Percentiles rank a stretch among this genome's conserved stretches.
Conservation (phyloP, 495 filamentous ascomycete species). For the Podospora conica region DNA sequence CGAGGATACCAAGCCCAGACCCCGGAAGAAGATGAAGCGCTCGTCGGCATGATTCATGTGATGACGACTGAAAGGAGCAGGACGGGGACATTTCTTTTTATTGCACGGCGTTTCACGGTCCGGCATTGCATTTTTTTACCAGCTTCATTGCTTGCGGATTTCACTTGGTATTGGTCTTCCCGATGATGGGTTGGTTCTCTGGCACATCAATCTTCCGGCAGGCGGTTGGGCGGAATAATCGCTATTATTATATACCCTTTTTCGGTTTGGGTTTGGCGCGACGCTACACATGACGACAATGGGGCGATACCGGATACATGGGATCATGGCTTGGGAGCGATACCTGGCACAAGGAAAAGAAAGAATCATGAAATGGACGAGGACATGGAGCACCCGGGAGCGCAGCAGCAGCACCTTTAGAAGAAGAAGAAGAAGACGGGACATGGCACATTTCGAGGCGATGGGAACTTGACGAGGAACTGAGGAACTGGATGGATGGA, state of each 20-base stretch:
- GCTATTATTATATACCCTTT: constrained; percentile 13
- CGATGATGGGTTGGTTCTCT: neutral
- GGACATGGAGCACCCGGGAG: neutral
- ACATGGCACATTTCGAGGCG: neutral
- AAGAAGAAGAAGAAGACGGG: neutral
- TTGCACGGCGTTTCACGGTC: neutral
- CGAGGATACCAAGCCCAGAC: constrained; percentile 22
- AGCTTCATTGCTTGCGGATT: neutral
- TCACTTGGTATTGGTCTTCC: neutral
- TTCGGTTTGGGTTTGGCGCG: neutral
- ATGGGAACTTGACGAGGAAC: too few relatives aligned
- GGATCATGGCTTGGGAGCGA: neutral
- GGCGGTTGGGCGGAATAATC: constrained; percentile 2
- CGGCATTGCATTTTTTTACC: neutral
- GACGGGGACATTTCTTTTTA: neutral
- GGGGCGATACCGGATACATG: neutral
- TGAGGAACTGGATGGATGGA: neutral
- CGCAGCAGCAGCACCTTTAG: neutral
- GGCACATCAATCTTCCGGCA: neutral
- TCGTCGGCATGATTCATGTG: constrained; percentile 2
- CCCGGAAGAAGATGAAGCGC: constrained; percentile 18
- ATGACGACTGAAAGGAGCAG: neutral
- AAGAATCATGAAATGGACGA: neutral
- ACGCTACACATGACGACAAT: neutral
- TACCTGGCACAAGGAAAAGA: neutral